phyloP scores from a whole-genome alignment of 331 rosid species.

The Pyracantha coccinea region DNA sequence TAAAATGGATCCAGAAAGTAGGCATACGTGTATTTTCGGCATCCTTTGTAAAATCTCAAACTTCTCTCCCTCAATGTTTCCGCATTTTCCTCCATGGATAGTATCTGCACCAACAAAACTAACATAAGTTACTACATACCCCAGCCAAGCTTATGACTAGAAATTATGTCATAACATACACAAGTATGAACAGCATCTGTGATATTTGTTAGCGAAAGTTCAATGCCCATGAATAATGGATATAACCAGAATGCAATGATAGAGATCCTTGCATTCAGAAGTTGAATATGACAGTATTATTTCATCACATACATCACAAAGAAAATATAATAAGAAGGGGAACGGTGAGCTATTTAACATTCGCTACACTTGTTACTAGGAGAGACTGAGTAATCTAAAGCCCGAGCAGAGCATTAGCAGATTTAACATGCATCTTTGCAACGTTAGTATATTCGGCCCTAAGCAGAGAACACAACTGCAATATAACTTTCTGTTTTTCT shows the following conservation, averaged over 20 bases:
- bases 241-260: neutral
- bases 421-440: neutral
- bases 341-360: neutral
- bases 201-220: neutral
- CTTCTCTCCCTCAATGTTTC: conserved; percentile 94
- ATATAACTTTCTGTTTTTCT: neutral
- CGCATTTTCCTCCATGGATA: conserved; percentile 94
- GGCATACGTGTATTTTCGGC: conserved; percentile 97
- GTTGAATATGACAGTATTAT: too few relatives aligned
- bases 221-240: neutral
- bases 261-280: too few relatives aligned
- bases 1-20: neutral
- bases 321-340: neutral
- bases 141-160: neutral
- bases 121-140: conserved; percentile 6
- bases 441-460: neutral
- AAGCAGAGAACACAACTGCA: neutral
- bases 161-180: neutral
- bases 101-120: conserved; percentile 64
- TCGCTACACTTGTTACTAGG: neutral
- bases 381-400: neutral
- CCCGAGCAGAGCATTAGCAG: neutral
- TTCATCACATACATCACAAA: neutral
- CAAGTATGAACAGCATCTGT: neutral
- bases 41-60: conserved; percentile 88